Base-by-base conservation (phyloP, 441 rosid genomes). In the Eugenia klotzschiana region DNA sequence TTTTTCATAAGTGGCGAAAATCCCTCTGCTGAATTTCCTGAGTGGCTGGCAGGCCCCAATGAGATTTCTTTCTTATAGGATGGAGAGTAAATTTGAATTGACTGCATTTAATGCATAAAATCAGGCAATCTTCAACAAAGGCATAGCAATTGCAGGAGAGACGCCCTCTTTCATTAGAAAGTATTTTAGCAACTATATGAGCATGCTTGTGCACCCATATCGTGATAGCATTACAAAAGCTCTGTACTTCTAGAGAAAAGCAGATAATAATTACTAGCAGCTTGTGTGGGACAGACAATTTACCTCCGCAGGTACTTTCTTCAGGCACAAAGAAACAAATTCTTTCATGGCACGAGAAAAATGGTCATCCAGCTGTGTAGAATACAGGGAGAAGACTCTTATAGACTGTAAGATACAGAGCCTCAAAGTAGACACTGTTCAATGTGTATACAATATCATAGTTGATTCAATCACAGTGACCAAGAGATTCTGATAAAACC, bases 261-360 rank as follows among this genome's bases (percentile, higher is more conserved):
- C 77, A 33, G 25, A 69, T 8, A 40, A 33, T 8, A 64, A 64
- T 64, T 64, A 33, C 14, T 50, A 64, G 77, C 77, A 69, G 46
- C 25, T 69, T 33, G 77, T 8, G 1, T 8, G 1, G 25, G 25
- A 23, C 51, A 41, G 52, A 58, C 23, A 81, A 86, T 90, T 90
- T 89, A 91, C 99, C 99, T 97, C 99, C 27, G 92, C 91, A 43
- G 98, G 94, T 77, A 90, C 88, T 88, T 97, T 97, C 92, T 94
- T 97, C 89, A 97, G 90, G 89, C 99, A 96, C 83, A 92, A 89
- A 8, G 98, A 92, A 88, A 94, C 99, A 92, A 97, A 96, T 85
- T 97, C 99, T 89, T 97, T 97, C 93, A 97, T 91, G 80, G 91
- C 93, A 80, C 99, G 98, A 84, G 99, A 94, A 92, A 97, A 97